Conservation (phyloP, 305 asterid genomes). For the Rubia balearica region DNA sequence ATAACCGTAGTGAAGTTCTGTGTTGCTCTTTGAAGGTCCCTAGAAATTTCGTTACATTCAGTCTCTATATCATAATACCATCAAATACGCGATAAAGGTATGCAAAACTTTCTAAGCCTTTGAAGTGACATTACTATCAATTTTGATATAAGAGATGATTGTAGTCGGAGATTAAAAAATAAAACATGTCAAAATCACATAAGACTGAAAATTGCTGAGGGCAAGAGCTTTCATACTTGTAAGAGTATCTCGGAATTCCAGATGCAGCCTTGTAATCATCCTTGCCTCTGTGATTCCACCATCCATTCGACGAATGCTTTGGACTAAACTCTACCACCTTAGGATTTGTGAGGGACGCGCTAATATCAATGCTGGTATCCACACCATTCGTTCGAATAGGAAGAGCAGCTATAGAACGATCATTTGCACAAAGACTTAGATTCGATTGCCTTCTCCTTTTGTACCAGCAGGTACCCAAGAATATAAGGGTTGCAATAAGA, state of each 20-base stretch:
- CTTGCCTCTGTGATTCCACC: slow-evolving; percentile 64
- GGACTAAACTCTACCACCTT: slow-evolving; percentile 30
- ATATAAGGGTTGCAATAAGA: slow-evolving; percentile 57
- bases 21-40: slow-evolving; percentile 93
- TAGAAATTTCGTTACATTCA: slow-evolving; percentile 30
- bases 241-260: slow-evolving; percentile 67
- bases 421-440: slow-evolving; percentile 39
- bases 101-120: background rate
- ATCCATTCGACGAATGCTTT: slow-evolving; percentile 41
- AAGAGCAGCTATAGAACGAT: slow-evolving; percentile 46
- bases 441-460: slow-evolving; percentile 44
- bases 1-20: slow-evolving; percentile 70
- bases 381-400: slow-evolving; percentile 81
- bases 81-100: background rate
- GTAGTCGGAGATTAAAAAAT: background rate
- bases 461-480: slow-evolving; percentile 65
- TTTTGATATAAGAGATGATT: background rate
- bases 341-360: slow-evolving; percentile 57
- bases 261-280: slow-evolving; percentile 61
- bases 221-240: slow-evolving; percentile 58
- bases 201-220: background rate
- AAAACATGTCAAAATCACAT: background rate
- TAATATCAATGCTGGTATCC: slow-evolving; percentile 49
- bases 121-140: no score
- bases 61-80: background rate